Conservation (phyloP, 345 rosid genomes). For the Rhodamnia rubescens region DNA sequence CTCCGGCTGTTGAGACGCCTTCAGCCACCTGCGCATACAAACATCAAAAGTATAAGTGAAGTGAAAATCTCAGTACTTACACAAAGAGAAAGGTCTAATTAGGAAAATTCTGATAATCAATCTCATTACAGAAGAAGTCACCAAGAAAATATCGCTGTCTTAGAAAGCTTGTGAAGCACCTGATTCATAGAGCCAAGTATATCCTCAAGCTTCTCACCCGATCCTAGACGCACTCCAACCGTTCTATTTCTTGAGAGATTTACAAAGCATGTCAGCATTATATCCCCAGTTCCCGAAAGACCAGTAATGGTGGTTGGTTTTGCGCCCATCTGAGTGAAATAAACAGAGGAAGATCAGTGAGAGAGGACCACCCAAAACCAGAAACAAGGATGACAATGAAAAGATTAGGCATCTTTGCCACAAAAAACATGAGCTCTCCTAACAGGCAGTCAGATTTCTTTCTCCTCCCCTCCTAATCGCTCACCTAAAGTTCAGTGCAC, state of each 20-base stretch:
- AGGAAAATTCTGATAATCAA: background rate
- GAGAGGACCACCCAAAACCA: background rate
- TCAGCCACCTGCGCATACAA: constrained; percentile 58
- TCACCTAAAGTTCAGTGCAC: background rate
- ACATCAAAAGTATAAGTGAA: background rate
- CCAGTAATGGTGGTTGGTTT: constrained; percentile 86
- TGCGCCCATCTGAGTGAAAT: constrained; percentile 70
- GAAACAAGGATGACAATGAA: background rate
- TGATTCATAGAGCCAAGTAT: constrained; percentile 79
- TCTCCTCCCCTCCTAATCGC: background rate
- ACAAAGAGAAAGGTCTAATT: background rate
- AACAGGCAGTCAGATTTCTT: background rate
- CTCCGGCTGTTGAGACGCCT: constrained; percentile 95
- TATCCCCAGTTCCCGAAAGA: constrained; percentile 92
- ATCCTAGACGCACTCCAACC: constrained; percentile 89
- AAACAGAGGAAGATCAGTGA: background rate
- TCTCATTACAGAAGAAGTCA: background rate
- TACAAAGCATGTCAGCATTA: constrained; percentile 91
- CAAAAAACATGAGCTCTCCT: background rate
- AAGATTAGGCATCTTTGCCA: background rate
- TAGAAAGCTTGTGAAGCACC: constrained; percentile 26
- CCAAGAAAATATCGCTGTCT: background rate
- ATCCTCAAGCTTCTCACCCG: constrained; percentile 81
- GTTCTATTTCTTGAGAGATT: constrained; percentile 85
- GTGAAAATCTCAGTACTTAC: background rate